These are phyloP conservation scores for Chrysosporium queenslandicum DNA, from an alignment of 2,329 filamentous ascomycete species.

Conservation along the genomic window DNA sequence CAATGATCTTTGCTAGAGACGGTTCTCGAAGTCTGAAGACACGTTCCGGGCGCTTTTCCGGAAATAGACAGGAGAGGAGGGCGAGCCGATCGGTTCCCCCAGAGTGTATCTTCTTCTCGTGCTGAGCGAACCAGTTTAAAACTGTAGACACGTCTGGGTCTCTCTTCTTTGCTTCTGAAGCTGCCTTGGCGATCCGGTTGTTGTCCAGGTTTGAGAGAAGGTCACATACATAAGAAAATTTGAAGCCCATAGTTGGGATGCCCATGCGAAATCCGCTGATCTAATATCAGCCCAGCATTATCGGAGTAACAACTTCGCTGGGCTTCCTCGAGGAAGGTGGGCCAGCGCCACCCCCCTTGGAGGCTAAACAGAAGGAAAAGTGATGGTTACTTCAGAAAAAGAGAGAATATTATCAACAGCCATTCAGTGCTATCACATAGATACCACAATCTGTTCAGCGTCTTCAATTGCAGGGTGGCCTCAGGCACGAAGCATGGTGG, in stretches of 20 bases:
- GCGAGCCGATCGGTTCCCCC: constrained; percentile 50
- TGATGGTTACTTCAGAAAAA: too few species aligned
- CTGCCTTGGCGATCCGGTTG: constrained; percentile 31
- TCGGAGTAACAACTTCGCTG: too few species aligned
- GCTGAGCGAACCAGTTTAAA: constrained; percentile 56
- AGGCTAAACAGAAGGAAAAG: too few species aligned
- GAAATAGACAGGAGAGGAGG: constrained; percentile 65
- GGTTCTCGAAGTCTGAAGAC: constrained; percentile 60
- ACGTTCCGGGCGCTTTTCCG: constrained; percentile 64
- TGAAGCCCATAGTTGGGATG: constrained; percentile 33
- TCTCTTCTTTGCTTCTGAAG: constrained; percentile 23
- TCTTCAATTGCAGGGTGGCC: too few species aligned
- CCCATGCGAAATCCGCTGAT: neutral
- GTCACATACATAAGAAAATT: constrained; percentile 62
- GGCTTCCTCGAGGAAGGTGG: too few species aligned
- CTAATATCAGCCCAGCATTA: neutral
- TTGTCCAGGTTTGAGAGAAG: constrained; percentile 59
- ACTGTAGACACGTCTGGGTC: constrained; percentile 40
- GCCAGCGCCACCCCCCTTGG: too few species aligned
- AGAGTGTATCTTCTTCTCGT: constrained; percentile 50
- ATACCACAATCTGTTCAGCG: too few species aligned
- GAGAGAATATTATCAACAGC: too few species aligned
- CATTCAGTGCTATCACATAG: too few species aligned
- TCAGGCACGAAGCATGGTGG: neutral
- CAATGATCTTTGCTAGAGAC: constrained; percentile 57